phyloP scores from a whole-genome alignment of 2,329 filamentous ascomycete species.

The Colletotrichum kahawae region DNA sequence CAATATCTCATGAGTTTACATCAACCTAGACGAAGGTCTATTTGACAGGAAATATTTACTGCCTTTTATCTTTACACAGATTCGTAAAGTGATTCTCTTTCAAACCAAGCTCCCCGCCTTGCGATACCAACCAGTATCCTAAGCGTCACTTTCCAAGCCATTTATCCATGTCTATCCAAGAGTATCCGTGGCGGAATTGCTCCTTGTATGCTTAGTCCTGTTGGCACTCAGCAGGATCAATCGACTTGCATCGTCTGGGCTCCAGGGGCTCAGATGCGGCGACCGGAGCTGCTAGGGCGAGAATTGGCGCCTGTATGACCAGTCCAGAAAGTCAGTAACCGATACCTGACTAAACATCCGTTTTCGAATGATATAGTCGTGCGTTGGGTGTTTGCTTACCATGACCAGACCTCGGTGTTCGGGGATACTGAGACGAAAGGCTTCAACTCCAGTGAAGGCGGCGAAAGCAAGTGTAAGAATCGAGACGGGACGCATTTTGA shows the following conservation, averaged over 20 bases:
- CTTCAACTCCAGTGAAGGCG: background rate
- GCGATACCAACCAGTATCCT: too few species aligned
- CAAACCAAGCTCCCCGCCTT: too few species aligned
- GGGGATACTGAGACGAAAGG: background rate
- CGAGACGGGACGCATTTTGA: background rate
- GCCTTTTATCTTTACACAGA: too few species aligned
- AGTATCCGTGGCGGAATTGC: too few species aligned
- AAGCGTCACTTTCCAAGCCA: too few species aligned
- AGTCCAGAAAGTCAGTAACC: too few species aligned
- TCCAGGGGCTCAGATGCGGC: background rate
- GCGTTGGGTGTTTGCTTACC: background rate
- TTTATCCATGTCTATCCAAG: too few species aligned
- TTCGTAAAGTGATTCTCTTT: too few species aligned
- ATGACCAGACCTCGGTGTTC: background rate
- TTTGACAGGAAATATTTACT: too few species aligned
- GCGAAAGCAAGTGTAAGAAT: background rate
- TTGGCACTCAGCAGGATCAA: background rate
- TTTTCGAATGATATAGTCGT: rapidly evolving
- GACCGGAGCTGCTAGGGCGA: background rate
- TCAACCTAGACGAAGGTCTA: too few species aligned
- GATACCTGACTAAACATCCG: rapidly evolving
- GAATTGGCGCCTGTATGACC: background rate
- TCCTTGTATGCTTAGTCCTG: background rate
- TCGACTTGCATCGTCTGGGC: background rate
- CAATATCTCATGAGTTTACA: too few species aligned